These are phyloP conservation scores for Pythium dissimile DNA, from an alignment of 352 stramenopile genomes.

Conservation along the genomic window DNA sequence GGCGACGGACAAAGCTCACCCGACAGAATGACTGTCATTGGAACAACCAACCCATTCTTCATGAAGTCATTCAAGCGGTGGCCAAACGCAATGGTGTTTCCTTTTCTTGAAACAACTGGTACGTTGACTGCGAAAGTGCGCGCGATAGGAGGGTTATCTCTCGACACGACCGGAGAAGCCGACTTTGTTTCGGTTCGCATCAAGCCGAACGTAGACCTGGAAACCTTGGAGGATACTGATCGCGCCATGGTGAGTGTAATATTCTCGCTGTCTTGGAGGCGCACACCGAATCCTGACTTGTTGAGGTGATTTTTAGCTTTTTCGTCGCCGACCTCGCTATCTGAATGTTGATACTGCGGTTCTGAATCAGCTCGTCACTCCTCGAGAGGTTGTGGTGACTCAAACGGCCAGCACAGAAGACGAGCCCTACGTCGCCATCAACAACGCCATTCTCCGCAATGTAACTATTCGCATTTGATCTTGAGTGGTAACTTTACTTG, in stretches of 20 bases:
- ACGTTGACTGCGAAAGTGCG: slow-evolving; percentile 26
- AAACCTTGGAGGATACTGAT: slow-evolving; percentile 33
- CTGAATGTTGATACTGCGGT: slow-evolving; percentile 53
- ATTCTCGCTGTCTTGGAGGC: background rate
- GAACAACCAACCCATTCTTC: slow-evolving; percentile 87
- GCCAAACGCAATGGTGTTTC: slow-evolving; percentile 79
- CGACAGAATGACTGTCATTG: slow-evolving; percentile 59
- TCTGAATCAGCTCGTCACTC: slow-evolving; percentile 62
- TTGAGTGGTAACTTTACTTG: too few species aligned
- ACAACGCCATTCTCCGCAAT: slow-evolving; percentile 80
- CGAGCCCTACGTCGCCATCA: slow-evolving; percentile 70
- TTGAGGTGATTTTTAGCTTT: slow-evolving; percentile 27
- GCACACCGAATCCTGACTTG: background rate
- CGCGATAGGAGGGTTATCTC: background rate
- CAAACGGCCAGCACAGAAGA: slow-evolving; percentile 55
- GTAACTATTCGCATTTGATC: slow-evolving; percentile 23
- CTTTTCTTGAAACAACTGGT: slow-evolving; percentile 37
- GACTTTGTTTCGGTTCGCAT: slow-evolving; percentile 41
- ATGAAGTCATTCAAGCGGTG: slow-evolving; percentile 81
- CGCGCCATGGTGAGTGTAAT: slow-evolving; percentile 33
- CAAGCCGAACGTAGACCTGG: slow-evolving; percentile 48
- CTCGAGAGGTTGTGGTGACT: slow-evolving; percentile 39
- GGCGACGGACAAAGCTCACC: slow-evolving; percentile 42
- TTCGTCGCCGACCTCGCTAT: slow-evolving; percentile 56
- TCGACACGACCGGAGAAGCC: slow-evolving; percentile 20